phyloP scores from a whole-genome alignment of 208 protist species.

The Hexamita inflata region DNA sequence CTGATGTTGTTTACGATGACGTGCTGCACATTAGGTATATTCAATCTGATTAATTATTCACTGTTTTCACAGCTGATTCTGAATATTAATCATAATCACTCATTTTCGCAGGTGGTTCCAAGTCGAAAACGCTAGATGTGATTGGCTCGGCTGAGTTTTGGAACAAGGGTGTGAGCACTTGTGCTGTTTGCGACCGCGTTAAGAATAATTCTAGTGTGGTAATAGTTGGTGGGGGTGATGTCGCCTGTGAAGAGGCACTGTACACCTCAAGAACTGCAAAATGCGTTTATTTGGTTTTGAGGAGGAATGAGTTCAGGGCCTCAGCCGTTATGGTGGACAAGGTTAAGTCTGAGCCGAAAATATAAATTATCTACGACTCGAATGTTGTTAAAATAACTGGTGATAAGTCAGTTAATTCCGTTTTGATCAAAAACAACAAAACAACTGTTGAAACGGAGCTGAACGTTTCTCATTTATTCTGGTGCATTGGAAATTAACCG shows the following conservation, averaged over 20 bases:
- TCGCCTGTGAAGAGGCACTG: slow-evolving; percentile 18
- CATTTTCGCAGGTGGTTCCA: slow-evolving; percentile 28
- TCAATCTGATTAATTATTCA: slow-evolving; percentile 3
- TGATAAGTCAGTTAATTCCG: neutral
- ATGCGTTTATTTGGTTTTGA: slow-evolving; percentile 12
- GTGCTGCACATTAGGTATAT: neutral
- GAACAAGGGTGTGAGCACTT: slow-evolving; percentile 20
- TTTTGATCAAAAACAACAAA: slow-evolving; percentile 15
- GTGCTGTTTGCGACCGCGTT: slow-evolving; percentile 21
- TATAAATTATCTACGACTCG: slow-evolving; percentile 13
- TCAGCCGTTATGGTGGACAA: slow-evolving; percentile 14
- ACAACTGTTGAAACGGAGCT: neutral
- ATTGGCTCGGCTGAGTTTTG: slow-evolving; percentile 6
- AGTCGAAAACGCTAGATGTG: neutral
- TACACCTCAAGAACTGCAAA: slow-evolving; percentile 1
- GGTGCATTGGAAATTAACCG: slow-evolving; percentile 14
- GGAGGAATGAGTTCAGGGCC: slow-evolving; percentile 3
- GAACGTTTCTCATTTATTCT: neutral
- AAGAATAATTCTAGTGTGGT: neutral
- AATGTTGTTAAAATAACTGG: slow-evolving; percentile 2
- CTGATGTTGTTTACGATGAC: slow-evolving; percentile 15
- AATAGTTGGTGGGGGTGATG: slow-evolving; percentile 26
- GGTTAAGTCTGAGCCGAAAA: neutral
- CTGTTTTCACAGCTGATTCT: neutral
- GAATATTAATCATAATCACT: neutral